Percentiles rank a stretch among this genome's conserved stretches.
Conservation (phyloP, 176 grass and related monocot genomes). For the Oryza longistaminata region DNA sequence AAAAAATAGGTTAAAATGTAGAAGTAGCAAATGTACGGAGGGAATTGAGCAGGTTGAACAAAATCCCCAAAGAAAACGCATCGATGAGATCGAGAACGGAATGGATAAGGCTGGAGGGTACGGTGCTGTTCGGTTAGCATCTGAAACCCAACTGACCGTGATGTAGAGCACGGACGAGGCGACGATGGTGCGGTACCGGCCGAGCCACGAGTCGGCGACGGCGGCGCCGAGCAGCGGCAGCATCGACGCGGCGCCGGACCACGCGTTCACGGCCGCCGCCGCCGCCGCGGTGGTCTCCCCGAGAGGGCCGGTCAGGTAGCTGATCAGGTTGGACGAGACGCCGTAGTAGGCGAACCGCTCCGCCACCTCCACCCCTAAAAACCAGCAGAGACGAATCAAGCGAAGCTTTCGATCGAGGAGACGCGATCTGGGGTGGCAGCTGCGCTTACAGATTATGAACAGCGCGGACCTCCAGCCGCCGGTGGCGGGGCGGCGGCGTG, state of each 20-base stretch:
- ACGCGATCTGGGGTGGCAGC: background rate
- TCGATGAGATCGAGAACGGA: background rate
- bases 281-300: slow-evolving; percentile 51
- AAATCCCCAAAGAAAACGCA: background rate
- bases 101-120: background rate
- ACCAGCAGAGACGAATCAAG: background rate
- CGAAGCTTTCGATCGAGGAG: background rate
- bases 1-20: too few relatives aligned
- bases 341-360: slow-evolving; percentile 64
- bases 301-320: slow-evolving; percentile 69
- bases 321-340: slow-evolving; percentile 64
- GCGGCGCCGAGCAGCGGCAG: slow-evolving; percentile 69
- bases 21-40: background rate
- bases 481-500: background rate
- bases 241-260: slow-evolving; percentile 52
- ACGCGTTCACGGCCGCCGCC: slow-evolving; percentile 54
- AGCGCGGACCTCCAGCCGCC: slow-evolving; percentile 48
- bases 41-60: background rate
- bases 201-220: slow-evolving; percentile 77
- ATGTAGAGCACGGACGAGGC: slow-evolving; percentile 64
- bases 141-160: slow-evolving; percentile 20
- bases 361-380: slow-evolving; percentile 58
- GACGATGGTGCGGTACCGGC: slow-evolving; percentile 65
- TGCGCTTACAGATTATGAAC: slow-evolving; percentile 54
- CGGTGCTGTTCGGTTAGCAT: background rate